Evolutionary conservation across 192 early-diverging fungal genomes (phyloP), one percentile per base, ranked within the genome.

Genomic region (Pilobolus umbonatus): DNA sequence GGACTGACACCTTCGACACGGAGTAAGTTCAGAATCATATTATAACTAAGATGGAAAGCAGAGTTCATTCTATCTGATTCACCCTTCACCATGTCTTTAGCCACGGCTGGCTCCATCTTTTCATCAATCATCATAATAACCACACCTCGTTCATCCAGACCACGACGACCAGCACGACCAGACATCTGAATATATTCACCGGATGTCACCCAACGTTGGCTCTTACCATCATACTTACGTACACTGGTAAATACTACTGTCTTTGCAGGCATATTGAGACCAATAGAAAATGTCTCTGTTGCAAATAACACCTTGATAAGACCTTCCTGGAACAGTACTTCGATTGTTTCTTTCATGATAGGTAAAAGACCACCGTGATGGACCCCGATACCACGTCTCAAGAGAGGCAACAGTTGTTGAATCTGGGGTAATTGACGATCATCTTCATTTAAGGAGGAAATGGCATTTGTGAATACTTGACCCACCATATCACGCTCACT

Each of bases 171-270:
- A 12, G 96, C 96, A 67, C 96, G 89, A 40, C 96, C 96, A 68
- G 88, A 91, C 96, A 98, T 98, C 75, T 98, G 96, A 73, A 97
- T 98, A 74, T 98, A 98, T 76, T 98, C 96, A 65, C 96, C 96
- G 30, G 83, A 83, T 52, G 84, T 82, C 17, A 95, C 79, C 82
- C 86, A 93, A 50, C 96, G 82, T 17, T 73, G 79, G 35, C 88
- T 85, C 58, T 86, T 87, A 49, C 96, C 96, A 67, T 98, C 96
- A 62, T 82, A 97, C 59, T 98, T 98, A 49, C 87, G 82, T 4
- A 94, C 87, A 47, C 85, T 81, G 0, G 95, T 96, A 58, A 98
- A 98, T 2, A 98, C 93, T 17, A 98, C 96, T 1, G 96, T 98
- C 62, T 93, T 94, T 63, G 96, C 94, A 21, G 96, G 96, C 96